These are phyloP conservation scores for Pythium rishiriense DNA, from an alignment of 352 stramenopile species.

Conservation along the genomic window DNA sequence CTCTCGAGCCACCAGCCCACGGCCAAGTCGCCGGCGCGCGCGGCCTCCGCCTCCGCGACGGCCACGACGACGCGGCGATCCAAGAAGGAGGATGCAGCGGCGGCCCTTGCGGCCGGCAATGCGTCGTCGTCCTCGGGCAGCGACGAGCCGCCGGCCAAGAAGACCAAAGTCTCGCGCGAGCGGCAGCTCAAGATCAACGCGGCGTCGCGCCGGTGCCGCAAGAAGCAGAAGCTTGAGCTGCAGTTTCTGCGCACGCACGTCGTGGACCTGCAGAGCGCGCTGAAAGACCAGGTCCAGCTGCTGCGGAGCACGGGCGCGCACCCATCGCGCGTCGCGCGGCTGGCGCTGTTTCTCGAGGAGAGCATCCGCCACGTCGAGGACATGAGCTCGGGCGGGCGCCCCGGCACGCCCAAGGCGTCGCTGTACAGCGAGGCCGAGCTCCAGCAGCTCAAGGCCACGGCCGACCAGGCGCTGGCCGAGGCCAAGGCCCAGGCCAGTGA, in stretches of 20 bases:
- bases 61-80: constrained; percentile 12
- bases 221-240: constrained; percentile 88
- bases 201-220: constrained; percentile 74
- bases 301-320: constrained; percentile 41
- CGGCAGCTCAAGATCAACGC: constrained; percentile 89
- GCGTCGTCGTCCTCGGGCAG: constrained; percentile 15
- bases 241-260: constrained; percentile 83
- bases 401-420: constrained; percentile 28
- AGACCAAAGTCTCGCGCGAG: constrained; percentile 84
- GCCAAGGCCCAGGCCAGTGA: constrained; percentile 34
- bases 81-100: constrained; percentile 27
- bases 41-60: neutral
- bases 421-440: constrained; percentile 29
- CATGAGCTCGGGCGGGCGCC: constrained; percentile 63
- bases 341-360: constrained; percentile 67
- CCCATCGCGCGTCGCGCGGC: constrained; percentile 42
- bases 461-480: constrained; percentile 32
- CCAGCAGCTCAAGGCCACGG: constrained; percentile 27
- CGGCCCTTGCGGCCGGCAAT: neutral
- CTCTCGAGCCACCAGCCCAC: constrained; percentile 20
- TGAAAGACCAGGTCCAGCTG: constrained; percentile 68
- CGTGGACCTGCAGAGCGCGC: constrained; percentile 68
- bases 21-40: constrained; percentile 5
- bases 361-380: constrained; percentile 76
- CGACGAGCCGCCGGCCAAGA: constrained; percentile 46